A percentile compares a stretch with the other conserved stretches of the same genome.
phyloP scores from a whole-genome alignment of 202 grass and related monocot genomes.

The Elaeis oleifera region DNA sequence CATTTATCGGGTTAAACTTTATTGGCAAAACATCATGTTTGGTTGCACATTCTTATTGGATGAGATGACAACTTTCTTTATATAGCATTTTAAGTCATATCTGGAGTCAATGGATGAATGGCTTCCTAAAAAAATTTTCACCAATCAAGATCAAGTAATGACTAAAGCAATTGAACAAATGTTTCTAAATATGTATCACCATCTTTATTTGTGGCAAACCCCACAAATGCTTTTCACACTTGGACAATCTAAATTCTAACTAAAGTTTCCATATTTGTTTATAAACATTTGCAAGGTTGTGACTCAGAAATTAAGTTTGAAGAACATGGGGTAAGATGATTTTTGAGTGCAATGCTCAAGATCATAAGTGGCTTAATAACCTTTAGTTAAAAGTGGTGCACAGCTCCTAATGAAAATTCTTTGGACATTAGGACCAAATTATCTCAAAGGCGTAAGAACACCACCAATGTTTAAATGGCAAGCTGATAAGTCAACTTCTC shows the following conservation, averaged over 20 bases:
- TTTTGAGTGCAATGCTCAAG: constrained; percentile 37
- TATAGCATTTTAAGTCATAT: too few relatives aligned
- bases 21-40: too few relatives aligned
- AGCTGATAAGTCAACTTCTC: constrained; percentile 37
- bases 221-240: constrained; percentile 60
- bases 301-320: constrained; percentile 46
- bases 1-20: too few relatives aligned
- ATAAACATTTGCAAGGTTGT: constrained; percentile 34
- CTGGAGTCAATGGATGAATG: too few relatives aligned
- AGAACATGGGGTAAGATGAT: constrained; percentile 60
- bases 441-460: constrained; percentile 47
- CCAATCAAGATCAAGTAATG: too few relatives aligned
- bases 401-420: constrained; percentile 51
- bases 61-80: too few relatives aligned
- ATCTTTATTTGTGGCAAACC: constrained; percentile 52
- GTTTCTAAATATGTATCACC: constrained; percentile 50
- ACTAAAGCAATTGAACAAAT: constrained; percentile 33
- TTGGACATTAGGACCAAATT: constrained; percentile 62
- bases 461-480: constrained; percentile 18
- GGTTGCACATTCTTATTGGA: too few relatives aligned
- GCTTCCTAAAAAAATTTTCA: too few relatives aligned
- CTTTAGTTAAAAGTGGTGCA: constrained; percentile 60
- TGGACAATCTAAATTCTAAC: constrained; percentile 58
- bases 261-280: constrained; percentile 51
- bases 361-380: constrained; percentile 34